Base-by-base conservation (phyloP, 2,329 filamentous ascomycete species). In the Cercospora sp. region DNA sequence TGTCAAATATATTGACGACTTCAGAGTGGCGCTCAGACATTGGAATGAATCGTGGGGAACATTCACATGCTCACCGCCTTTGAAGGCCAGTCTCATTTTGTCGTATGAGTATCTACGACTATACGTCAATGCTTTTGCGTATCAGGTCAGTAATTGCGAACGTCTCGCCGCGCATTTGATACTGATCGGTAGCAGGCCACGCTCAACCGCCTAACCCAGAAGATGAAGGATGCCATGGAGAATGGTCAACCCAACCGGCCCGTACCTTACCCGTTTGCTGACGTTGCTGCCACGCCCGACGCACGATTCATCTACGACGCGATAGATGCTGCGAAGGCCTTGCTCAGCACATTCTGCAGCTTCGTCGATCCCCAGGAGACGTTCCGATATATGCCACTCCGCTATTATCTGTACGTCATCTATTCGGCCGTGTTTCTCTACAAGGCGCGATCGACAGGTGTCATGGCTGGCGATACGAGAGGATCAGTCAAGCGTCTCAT, bases 41-140 rank as follows among this genome's bases (percentile, higher is more conserved):
- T 78, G 76, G 76, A 73, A 77, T 16, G 70, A 72, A n/a, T 73
- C 68, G 1, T 78, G 76, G 76, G 75, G 75, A 1, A 70, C 68
- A 16, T 72, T 78, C 36, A 72, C 69, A 20, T 77, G 75, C 71
- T 87, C 87, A 1, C 80, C 84, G 1, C 83, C 84, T 3, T 84
- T 89, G 69, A 89, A 88, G 73, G 84, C 85, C 4, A 88, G 85
- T 5, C 77, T 90, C 16, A 83, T 89, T 42, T 77, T 90, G 55
- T 88, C 87, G 0, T 89, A 89, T 73, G 87, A 90, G 71, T 90
- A 89, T 73, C 78, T 90, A 7, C 84, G 88, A 4, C 82, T 90
- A 1, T 90, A 90, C 73, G 87, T 88, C 69, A 90, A 89, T 66
- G 88, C 88, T 0, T 90, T 90, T 73, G 88, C 88, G 3, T 90